Conservation (phyloP, 805 yeast genomes). For the Candida tallmaniae region DNA sequence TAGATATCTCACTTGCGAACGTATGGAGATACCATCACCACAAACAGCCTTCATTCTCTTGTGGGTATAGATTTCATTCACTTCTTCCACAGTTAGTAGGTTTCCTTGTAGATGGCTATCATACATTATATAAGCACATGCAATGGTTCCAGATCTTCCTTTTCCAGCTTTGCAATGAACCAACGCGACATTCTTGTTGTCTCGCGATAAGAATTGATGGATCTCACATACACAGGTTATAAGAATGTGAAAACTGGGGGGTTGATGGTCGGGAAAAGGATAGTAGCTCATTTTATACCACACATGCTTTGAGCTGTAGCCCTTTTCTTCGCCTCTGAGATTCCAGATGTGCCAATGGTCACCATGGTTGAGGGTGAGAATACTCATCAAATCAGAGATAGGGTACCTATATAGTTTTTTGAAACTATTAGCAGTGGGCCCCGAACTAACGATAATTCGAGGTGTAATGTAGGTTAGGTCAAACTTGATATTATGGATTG, state of each 20-base stretch:
- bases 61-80: slow-evolving; percentile 48
- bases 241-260: slow-evolving; percentile 61
- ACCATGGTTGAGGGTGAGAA: slow-evolving; percentile 45
- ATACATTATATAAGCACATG: slow-evolving; percentile 66
- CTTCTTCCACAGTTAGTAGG: slow-evolving; percentile 33
- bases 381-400: slow-evolving; percentile 45
- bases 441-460: slow-evolving; percentile 67
- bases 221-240: slow-evolving; percentile 43
- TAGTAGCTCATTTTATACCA: slow-evolving; percentile 28
- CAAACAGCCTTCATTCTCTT: slow-evolving; percentile 54
- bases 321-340: slow-evolving; percentile 54
- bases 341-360: slow-evolving; percentile 71
- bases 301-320: slow-evolving; percentile 37
- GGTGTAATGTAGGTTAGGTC: slow-evolving; percentile 69
- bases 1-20: slow-evolving; percentile 65
- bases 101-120: slow-evolving; percentile 17
- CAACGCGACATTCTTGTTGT: slow-evolving; percentile 49
- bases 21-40: slow-evolving; percentile 67
- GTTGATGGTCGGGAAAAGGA: slow-evolving; percentile 76
- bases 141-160: slow-evolving; percentile 82
- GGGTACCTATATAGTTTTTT: slow-evolving; percentile 49
- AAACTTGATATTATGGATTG: slow-evolving; percentile 19
- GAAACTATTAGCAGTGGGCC: slow-evolving; percentile 52
- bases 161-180: slow-evolving; percentile 90
- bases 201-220: slow-evolving; percentile 31